A percentile compares a stretch with the other conserved stretches of the same genome.
Conservation (phyloP, 2,329 filamentous ascomycete genomes). For the Aspergillus fructus region DNA sequence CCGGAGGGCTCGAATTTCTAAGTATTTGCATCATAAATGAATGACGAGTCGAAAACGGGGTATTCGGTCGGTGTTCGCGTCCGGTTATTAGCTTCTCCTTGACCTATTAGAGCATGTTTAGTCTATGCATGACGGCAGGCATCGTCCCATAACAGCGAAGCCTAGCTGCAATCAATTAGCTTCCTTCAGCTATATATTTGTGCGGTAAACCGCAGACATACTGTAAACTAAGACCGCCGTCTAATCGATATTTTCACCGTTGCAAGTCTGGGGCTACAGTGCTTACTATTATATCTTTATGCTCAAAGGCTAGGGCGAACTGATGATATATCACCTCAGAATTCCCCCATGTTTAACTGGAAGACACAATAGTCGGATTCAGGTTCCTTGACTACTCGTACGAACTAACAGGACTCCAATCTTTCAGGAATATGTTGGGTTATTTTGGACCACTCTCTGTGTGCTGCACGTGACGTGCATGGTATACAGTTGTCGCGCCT, state of each 20-base stretch:
- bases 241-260: background rate
- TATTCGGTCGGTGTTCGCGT: conserved; percentile 28
- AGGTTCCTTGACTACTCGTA: background rate
- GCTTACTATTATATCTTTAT: background rate
- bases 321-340: background rate
- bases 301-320: background rate
- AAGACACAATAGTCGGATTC: background rate
- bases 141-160: conserved; percentile 30
- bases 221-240: background rate
- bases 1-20: conserved; percentile 73
- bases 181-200: background rate
- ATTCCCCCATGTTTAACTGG: background rate
- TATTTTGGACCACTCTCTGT: background rate
- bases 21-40: conserved; percentile 21
- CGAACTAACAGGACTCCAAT: background rate
- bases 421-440: background rate
- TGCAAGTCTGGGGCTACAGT: background rate
- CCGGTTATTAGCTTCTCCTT: conserved; percentile 25
- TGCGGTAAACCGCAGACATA: background rate
- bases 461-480: conserved; percentile 14
- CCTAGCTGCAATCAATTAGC: conserved; percentile 19
- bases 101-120: conserved; percentile 35
- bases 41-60: conserved; percentile 27
- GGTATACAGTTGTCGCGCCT: background rate
- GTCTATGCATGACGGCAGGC: conserved; percentile 38